These are phyloP conservation scores for Penicillium sp. DNA, from an alignment of 2,329 filamentous ascomycete species.

Conservation along the genomic window DNA sequence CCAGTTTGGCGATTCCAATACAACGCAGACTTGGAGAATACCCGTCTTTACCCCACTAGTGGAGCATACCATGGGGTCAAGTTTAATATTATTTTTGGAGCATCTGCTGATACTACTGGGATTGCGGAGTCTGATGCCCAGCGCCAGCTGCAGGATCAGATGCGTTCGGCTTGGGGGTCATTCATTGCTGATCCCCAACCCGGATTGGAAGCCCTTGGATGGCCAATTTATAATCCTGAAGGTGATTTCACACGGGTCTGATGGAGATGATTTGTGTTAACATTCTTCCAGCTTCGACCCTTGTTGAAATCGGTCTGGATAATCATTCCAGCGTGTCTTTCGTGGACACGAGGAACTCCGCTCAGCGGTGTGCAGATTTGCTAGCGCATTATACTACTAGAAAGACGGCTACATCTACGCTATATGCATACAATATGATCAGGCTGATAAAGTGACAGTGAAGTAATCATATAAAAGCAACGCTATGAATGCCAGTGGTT, in stretches of 20 bases:
- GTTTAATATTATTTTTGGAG: conserved; percentile 44
- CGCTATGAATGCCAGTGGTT: conserved; percentile 6
- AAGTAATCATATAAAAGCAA: background rate
- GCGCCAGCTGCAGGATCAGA: conserved; percentile 20
- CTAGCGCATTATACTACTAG: background rate
- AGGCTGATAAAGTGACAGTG: background rate
- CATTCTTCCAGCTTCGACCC: background rate
- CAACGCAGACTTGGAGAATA: conserved; percentile 45
- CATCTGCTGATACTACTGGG: conserved; percentile 35
- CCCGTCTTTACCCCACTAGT: conserved; percentile 39
- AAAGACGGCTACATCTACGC: background rate
- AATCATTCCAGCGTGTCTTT: background rate
- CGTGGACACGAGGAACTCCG: background rate
- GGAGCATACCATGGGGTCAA: conserved; percentile 46
- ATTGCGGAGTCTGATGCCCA: conserved; percentile 27
- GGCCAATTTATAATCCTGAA: conserved; percentile 27
- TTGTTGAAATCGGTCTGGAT: background rate
- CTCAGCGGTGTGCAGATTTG: background rate
- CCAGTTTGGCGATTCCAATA: conserved; percentile 42
- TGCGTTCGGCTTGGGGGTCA: conserved; percentile 29
- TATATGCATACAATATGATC: background rate
- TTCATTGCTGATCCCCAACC: conserved; percentile 33
- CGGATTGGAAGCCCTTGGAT: conserved; percentile 30
- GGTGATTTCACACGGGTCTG: background rate
- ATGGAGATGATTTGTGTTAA: background rate